Percentiles rank a stretch among this genome's conserved stretches.
Conservation (phyloP, 352 stramenopile genomes). For the Globisporangium splendens region DNA sequence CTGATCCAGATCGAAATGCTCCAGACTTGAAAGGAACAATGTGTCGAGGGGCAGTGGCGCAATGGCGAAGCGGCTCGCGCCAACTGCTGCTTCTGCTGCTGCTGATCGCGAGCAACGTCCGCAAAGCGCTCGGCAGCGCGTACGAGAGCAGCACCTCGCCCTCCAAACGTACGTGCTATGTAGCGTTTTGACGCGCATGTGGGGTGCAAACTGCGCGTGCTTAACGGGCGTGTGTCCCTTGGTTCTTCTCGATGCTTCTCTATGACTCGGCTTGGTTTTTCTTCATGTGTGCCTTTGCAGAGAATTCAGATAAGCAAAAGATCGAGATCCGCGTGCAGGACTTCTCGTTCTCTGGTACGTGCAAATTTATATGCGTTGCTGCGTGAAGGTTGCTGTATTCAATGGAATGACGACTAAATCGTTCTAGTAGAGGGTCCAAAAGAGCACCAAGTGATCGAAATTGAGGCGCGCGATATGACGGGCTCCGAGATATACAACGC, state of each 20-base stretch:
- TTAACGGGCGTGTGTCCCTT: too few species aligned
- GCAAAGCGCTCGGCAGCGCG: constrained; percentile 20
- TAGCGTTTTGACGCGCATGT: background rate
- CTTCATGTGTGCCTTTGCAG: background rate
- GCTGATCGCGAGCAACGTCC: constrained; percentile 22
- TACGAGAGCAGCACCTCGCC: constrained; percentile 10
- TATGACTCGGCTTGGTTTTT: background rate
- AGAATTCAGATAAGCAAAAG: constrained; percentile 12
- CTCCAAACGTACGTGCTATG: constrained; percentile 11
- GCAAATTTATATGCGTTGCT: background rate
- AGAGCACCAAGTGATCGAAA: constrained; percentile 40
- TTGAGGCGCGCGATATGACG: constrained; percentile 47
- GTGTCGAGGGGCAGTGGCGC: background rate
- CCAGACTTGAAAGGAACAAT: too few species aligned
- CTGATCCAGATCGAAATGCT: too few species aligned
- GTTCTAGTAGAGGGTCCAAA: constrained; percentile 33
- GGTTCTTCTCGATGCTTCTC: too few species aligned
- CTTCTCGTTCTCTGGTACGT: constrained; percentile 19
- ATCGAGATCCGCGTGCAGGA: constrained; percentile 14
- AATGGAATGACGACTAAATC: too few species aligned
- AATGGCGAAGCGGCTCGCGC: constrained; percentile 11
- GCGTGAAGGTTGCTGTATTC: too few species aligned
- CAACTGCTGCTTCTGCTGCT: constrained; percentile 29
- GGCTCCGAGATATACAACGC: constrained; percentile 48
- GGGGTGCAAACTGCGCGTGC: too few species aligned